Percentiles rank a stretch among this genome's conserved stretches.
Evolutionary conservation across 768 basidiomycete genomes (phyloP).

Genomic region (Kwoniella botswanensis): DNA sequence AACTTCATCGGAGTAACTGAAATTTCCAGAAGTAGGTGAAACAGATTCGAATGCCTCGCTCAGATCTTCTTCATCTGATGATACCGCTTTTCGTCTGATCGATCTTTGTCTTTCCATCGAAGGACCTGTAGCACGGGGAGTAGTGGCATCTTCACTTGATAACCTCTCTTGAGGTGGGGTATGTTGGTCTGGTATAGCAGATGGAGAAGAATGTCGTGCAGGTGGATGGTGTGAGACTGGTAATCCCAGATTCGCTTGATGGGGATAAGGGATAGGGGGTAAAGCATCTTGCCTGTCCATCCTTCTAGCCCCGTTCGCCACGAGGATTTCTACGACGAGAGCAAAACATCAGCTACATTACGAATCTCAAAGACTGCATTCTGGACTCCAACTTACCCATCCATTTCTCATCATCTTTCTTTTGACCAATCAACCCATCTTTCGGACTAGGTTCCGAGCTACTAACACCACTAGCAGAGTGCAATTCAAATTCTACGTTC

Average conservation of each 20-base stretch:
- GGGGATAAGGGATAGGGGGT: conserved; percentile 3
- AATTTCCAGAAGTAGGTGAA: conserved; percentile 9
- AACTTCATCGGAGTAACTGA: neutral
- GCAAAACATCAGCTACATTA: neutral
- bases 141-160: neutral
- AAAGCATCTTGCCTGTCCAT: conserved; percentile 48
- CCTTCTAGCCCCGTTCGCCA: conserved; percentile 50
- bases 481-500: conserved; percentile 49
- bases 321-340: conserved; percentile 42
- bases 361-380: too few relatives aligned
- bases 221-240: conserved; percentile 28
- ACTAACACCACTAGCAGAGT: conserved; percentile 44
- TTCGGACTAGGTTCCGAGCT: conserved; percentile 25
- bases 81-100: conserved; percentile 3
- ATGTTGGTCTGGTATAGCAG: neutral
- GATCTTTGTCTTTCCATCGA: conserved; percentile 1
- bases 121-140: neutral
- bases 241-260: conserved; percentile 8
- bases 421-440: conserved; percentile 7
- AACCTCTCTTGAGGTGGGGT: conserved; percentile 11
- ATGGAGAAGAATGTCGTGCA: conserved; percentile 3
- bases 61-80: conserved; percentile 8
- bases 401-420: conserved; percentile 50
- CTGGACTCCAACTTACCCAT: conserved; percentile 45
- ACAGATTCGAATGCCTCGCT: neutral